These are phyloP conservation scores for Tremellales sp. DNA, from an alignment of 1,284 basidiomycete species.

Conservation along the genomic window DNA sequence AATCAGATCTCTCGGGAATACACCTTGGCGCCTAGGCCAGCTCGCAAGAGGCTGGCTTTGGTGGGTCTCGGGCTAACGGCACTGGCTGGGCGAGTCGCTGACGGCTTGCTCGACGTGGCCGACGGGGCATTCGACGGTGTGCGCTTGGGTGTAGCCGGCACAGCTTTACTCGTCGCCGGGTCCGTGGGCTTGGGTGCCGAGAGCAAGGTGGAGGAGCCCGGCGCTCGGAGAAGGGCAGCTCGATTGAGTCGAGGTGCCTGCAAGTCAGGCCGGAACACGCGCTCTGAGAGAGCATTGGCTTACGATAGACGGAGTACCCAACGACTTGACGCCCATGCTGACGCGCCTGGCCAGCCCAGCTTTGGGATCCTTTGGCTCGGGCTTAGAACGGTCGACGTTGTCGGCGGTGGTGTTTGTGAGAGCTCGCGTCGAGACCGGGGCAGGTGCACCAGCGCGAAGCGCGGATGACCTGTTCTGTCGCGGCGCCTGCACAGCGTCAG, in stretches of 20 bases:
- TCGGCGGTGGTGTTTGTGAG: not conserved
- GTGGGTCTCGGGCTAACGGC: conserved; percentile 7
- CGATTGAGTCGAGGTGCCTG: conserved; percentile 38
- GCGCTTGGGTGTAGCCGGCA: not conserved
- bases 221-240: conserved; percentile 31
- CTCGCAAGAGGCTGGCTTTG: conserved; percentile 8
- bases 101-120: not conserved
- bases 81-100: not conserved
- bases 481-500: conserved; percentile 15
- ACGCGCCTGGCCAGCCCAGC: not conserved
- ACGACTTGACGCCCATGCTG: conserved; percentile 13
- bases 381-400: not conserved
- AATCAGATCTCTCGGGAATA: too few relatives aligned
- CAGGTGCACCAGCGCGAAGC: conserved; percentile 14
- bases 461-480: conserved; percentile 22
- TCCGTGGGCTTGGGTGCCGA: not conserved
- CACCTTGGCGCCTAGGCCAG: not conserved
- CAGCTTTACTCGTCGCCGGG: not conserved
- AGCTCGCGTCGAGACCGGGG: not conserved
- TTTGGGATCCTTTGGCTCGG: not conserved
- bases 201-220: conserved; percentile 2
- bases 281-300: not conserved
- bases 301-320: conserved; percentile 29
- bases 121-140: not conserved
- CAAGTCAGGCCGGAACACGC: not conserved